Conservation (phyloP, 2,329 filamentous ascomycete genomes). For the Septoria linicola region DNA sequence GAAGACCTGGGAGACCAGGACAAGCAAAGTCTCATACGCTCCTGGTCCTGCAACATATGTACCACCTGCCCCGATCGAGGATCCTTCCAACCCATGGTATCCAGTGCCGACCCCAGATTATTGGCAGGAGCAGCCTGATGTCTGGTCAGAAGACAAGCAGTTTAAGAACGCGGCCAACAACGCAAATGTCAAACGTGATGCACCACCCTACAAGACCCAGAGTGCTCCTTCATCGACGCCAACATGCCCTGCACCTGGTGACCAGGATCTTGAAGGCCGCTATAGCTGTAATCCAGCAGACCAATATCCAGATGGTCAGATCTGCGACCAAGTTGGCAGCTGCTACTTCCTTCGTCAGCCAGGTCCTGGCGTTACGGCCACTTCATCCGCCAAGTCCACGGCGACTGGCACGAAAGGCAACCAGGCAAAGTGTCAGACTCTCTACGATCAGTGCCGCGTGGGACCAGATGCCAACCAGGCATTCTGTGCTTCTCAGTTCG, state of each 20-base stretch:
- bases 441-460: conserved; percentile 5
- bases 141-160: background rate
- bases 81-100: background rate
- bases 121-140: background rate
- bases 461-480: conserved; percentile 17
- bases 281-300: conserved; percentile 31
- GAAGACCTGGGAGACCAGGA: background rate
- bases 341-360: conserved; percentile 4
- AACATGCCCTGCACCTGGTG: conserved; percentile 13
- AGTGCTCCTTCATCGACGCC: background rate
- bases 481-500: conserved; percentile 18
- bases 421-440: background rate
- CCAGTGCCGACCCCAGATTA: background rate
- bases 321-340: conserved; percentile 16
- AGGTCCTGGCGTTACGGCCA: background rate
- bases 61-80: background rate
- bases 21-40: background rate
- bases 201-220: background rate
- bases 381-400: background rate
- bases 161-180: background rate
- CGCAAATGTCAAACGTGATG: background rate
- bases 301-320: conserved; percentile 24
- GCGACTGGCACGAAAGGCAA: conserved; percentile 1
- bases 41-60: background rate
- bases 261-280: background rate